Evolutionary conservation across 208 protist genomes (phyloP).

Genomic region (Kentomonas sorsogonicus): DNA sequence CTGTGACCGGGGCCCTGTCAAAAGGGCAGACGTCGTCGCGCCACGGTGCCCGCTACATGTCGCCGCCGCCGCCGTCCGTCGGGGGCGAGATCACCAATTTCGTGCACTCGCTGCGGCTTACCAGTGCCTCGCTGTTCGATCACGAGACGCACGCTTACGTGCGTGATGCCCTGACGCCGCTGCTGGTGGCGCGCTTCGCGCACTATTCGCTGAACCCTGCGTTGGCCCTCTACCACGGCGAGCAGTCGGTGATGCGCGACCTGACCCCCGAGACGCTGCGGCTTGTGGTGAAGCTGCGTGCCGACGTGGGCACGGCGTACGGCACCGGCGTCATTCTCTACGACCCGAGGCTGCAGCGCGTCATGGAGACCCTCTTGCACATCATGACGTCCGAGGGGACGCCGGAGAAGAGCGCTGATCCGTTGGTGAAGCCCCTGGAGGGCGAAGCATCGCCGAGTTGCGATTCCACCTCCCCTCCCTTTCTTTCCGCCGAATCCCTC

Average conservation of each 20-base stretch:
- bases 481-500: no score
- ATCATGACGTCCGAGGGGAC: no score
- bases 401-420: no score
- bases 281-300: background rate
- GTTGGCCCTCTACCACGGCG: constrained; percentile 13
- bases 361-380: no score
- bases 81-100: constrained; percentile 54
- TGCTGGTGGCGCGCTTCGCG: constrained; percentile 14
- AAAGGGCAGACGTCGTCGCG: background rate
- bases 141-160: no score
- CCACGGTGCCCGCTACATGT: background rate
- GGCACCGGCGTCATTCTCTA: background rate
- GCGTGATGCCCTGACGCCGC: constrained; percentile 38
- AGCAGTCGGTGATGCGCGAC: background rate
- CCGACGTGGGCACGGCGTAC: background rate
- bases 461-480: no score
- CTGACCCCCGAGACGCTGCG: background rate
- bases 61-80: constrained; percentile 53
- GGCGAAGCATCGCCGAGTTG: no score
- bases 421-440: no score
- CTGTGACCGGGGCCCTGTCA: background rate
- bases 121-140: constrained; percentile 53
- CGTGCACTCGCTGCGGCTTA: constrained; percentile 52
- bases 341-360: no score
- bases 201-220: constrained; percentile 27